Evolutionary conservation across 2,329 filamentous ascomycete species (phyloP).

Genomic region (Calonectria pteridis): DNA sequence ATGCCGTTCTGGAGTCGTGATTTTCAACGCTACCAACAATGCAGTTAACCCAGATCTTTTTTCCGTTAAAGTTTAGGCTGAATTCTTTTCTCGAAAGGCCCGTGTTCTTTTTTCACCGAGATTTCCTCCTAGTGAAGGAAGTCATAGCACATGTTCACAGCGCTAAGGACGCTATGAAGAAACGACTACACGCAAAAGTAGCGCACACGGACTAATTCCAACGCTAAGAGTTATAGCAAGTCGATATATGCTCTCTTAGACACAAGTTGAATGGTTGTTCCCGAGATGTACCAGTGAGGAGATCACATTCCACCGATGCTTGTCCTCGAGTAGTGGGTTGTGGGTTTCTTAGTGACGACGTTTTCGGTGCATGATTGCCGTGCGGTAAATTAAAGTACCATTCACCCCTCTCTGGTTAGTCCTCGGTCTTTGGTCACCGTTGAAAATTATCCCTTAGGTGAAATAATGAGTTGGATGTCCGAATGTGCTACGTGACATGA

Average conservation of each 20-base stretch:
- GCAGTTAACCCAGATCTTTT: too few relatives aligned
- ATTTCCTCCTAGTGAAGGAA: not conserved
- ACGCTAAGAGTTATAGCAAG: not conserved
- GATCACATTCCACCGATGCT: not conserved
- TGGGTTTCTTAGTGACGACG: not conserved
- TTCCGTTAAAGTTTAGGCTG: too few relatives aligned
- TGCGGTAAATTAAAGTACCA: not conserved
- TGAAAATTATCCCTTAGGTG: not conserved
- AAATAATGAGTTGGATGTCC: not conserved
- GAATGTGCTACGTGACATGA: too few relatives aligned
- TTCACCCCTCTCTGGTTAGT: not conserved
- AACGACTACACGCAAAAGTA: not conserved
- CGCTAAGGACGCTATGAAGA: not conserved
- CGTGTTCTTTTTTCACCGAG: not conserved
- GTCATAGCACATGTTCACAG: not conserved
- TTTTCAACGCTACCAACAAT: not conserved
- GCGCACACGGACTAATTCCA: not conserved
- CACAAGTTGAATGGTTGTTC: not conserved
- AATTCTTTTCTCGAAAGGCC: not conserved
- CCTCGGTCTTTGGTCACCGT: not conserved
- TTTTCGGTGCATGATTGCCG: not conserved
- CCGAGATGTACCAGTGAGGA: not conserved
- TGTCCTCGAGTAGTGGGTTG: not conserved
- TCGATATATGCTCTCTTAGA: not conserved
- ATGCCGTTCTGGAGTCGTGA: not conserved